Conservation (phyloP, 345 rosid genomes). For the Sisymbrium irio region DNA sequence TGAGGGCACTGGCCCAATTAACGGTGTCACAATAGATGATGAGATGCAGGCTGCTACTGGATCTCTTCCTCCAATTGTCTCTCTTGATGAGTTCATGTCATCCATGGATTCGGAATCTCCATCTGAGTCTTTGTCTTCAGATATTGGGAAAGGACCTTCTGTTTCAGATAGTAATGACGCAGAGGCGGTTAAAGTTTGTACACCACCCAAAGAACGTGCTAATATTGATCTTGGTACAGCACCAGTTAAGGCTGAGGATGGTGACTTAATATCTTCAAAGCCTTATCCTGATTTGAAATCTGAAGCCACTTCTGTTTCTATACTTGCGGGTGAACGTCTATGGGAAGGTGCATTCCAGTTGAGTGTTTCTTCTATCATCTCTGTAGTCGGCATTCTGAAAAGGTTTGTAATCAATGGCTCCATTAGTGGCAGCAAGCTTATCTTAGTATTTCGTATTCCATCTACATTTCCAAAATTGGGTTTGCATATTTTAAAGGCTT, state of each 20-base stretch:
- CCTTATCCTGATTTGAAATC: slow-evolving; percentile 17
- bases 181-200: slow-evolving; percentile 26
- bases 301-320: slow-evolving; percentile 15
- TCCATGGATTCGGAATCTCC: slow-evolving; percentile 75
- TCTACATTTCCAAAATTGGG: background rate
- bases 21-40: slow-evolving; percentile 71
- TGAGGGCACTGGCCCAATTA: slow-evolving; percentile 45
- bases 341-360: slow-evolving; percentile 87
- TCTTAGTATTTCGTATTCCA: background rate
- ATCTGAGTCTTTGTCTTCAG: slow-evolving; percentile 52
- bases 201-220: background rate
- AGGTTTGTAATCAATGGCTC: slow-evolving; percentile 45
- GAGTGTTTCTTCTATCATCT: slow-evolving; percentile 40
- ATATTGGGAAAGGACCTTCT: slow-evolving; percentile 36
- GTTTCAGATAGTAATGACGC: slow-evolving; percentile 37
- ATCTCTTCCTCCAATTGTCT: slow-evolving; percentile 85
- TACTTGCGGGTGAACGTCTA: slow-evolving; percentile 47
- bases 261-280: slow-evolving; percentile 19
- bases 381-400: slow-evolving; percentile 57
- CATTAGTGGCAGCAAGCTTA: background rate
- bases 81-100: slow-evolving; percentile 83
- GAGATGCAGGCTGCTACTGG: slow-evolving; percentile 59
- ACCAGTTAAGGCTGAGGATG: slow-evolving; percentile 1
- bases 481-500: background rate
- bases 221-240: background rate